phyloP scores from a whole-genome alignment of 768 basidiomycete genomes.

The Suillus hirtellus region DNA sequence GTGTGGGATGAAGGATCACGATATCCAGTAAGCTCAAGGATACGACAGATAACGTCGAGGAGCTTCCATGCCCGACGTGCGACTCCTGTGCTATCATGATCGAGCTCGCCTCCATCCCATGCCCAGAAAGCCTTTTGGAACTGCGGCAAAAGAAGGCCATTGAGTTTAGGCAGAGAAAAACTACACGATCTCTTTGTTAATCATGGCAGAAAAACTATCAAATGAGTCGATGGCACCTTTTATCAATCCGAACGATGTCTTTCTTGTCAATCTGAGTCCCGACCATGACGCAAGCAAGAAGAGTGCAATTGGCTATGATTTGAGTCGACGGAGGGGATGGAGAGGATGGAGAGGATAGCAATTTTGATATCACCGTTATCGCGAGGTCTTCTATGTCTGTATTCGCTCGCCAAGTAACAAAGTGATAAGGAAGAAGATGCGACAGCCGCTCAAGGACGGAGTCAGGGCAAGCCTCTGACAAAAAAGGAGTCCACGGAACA shows the following conservation, averaged over 20 bases:
- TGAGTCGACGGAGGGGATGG: neutral
- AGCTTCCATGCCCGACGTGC: neutral
- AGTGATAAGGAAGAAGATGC: neutral
- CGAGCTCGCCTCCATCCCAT: too few relatives aligned
- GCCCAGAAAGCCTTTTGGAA: too few relatives aligned
- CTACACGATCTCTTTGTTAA: neutral
- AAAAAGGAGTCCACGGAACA: too few relatives aligned
- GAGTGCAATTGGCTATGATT: neutral
- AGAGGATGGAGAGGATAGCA: neutral
- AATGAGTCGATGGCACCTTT: neutral
- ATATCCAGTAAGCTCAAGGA: neutral
- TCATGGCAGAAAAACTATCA: neutral
- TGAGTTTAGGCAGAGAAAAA: neutral
- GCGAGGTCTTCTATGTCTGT: neutral
- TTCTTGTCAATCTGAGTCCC: neutral
- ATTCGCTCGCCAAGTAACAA: neutral
- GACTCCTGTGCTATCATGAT: neutral
- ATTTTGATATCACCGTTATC: neutral
- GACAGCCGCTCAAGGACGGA: neutral
- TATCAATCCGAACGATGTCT: neutral
- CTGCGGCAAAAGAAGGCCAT: too few relatives aligned
- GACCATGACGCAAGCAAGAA: neutral
- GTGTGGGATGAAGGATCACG: neutral
- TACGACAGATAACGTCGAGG: neutral
- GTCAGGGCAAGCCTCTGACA: neutral